Percentiles rank a stretch among this genome's conserved stretches.
These are phyloP conservation scores for Mortierella sp. DNA, from an alignment of 371 early-diverging fungal species.

Conservation along the genomic window DNA sequence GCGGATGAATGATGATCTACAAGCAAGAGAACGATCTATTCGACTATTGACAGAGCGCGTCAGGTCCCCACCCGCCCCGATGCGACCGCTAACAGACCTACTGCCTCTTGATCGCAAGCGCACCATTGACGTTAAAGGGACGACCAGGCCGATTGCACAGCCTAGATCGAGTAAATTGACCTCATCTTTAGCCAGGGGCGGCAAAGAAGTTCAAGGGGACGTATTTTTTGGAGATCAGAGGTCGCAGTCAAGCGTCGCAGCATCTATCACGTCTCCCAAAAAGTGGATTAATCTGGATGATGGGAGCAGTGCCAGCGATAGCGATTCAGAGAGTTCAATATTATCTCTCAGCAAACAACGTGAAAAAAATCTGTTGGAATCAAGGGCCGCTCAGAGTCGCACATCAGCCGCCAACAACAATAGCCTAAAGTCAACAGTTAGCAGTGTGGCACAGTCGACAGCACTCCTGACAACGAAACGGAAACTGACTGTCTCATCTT, in stretches of 20 bases:
- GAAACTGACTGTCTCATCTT: not conserved
- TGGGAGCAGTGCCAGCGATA: slow-evolving; percentile 10
- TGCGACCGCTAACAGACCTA: slow-evolving; percentile 5
- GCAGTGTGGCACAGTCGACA: not conserved
- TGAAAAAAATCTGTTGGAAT: slow-evolving; percentile 31
- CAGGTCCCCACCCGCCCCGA: slow-evolving; percentile 39
- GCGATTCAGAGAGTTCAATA: slow-evolving; percentile 15
- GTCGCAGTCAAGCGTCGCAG: not conserved
- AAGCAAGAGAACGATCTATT: slow-evolving; percentile 52
- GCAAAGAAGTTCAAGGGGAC: slow-evolving; percentile 18
- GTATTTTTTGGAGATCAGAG: slow-evolving; percentile 28
- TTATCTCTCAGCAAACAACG: slow-evolving; percentile 35
- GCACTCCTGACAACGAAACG: not conserved
- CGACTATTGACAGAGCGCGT: slow-evolving; percentile 49
- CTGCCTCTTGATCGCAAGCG: slow-evolving; percentile 13
- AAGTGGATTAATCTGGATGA: slow-evolving; percentile 36
- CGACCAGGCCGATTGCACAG: slow-evolving; percentile 21
- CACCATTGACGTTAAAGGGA: slow-evolving; percentile 29
- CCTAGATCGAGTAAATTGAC: slow-evolving; percentile 5
- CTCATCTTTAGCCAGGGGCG: not conserved
- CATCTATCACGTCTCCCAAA: slow-evolving; percentile 5
- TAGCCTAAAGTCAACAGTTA: not conserved
- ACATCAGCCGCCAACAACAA: not conserved
- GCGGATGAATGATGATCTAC: slow-evolving; percentile 41
- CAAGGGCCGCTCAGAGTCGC: not conserved